These are phyloP conservation scores for Cutaneotrichosporon sp. DNA, from an alignment of 1,284 basidiomycete genomes.

Conservation along the genomic window DNA sequence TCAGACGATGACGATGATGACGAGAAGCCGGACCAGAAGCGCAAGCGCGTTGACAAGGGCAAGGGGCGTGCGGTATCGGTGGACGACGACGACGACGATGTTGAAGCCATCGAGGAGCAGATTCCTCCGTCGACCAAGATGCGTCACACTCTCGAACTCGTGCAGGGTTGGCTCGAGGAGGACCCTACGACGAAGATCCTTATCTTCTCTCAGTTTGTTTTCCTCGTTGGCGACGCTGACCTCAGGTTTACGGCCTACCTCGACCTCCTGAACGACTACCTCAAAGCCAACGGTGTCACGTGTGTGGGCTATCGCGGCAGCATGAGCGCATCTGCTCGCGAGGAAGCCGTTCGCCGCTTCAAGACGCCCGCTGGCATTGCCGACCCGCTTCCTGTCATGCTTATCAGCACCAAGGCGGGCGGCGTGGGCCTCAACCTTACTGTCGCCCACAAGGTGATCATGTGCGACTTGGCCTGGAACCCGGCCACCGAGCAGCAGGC, in stretches of 20 bases:
- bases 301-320: conserved; percentile 46
- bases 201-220: conserved; percentile 40
- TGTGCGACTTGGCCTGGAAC: conserved; percentile 42
- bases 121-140: conserved; percentile 45
- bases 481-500: conserved; percentile 50
- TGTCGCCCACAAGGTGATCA: conserved; percentile 43
- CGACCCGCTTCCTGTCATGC: conserved; percentile 40
- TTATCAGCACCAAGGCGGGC: conserved; percentile 53
- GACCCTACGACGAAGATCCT: conserved; percentile 38
- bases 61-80: conserved; percentile 11
- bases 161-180: conserved; percentile 34
- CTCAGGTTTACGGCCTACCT: conserved; percentile 45
- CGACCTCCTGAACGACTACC: conserved; percentile 38
- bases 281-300: conserved; percentile 31
- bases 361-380: conserved; percentile 27
- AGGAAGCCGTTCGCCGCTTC: conserved; percentile 43
- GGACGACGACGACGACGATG: conserved; percentile 11
- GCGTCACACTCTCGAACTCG: conserved; percentile 36
- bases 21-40: conserved; percentile 12
- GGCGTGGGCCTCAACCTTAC: conserved; percentile 50
- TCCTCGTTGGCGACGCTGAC: neutral
- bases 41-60: conserved; percentile 11
- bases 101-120: conserved; percentile 8
- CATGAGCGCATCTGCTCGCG: conserved; percentile 44
- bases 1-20: neutral